phyloP scores from a whole-genome alignment of 106 monocot genomes.

The Gastrodia elata region DNA sequence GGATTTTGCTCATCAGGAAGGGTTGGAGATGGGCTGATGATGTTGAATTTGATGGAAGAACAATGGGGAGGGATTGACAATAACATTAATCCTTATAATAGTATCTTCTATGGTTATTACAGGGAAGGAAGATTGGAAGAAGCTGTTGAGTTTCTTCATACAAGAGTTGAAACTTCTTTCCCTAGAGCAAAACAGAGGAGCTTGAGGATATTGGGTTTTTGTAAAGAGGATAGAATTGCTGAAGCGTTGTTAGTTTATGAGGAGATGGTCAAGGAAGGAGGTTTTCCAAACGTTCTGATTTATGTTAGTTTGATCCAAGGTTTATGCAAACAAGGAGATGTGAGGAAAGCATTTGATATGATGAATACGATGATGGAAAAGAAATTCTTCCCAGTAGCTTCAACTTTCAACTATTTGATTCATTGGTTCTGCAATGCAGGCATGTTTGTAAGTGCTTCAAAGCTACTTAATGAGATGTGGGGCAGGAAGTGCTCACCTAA shows the following conservation, averaged over 20 bases:
- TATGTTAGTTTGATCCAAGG: conserved; percentile 33
- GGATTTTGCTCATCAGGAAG: conserved; percentile 50
- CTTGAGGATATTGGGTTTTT: conserved; percentile 30
- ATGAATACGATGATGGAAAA: conserved; percentile 60
- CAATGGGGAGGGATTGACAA: conserved; percentile 11
- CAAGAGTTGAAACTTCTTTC: conserved; percentile 38
- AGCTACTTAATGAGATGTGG: conserved; percentile 57
- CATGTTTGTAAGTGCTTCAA: conserved; percentile 23
- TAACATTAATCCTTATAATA: conserved; percentile 58
- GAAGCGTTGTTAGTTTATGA: conserved; percentile 48
- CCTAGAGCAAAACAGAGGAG: conserved; percentile 42
- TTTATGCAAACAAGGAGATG: conserved; percentile 17
- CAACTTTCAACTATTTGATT: conserved; percentile 51
- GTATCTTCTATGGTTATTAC: conserved; percentile 61
- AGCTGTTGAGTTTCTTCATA: conserved; percentile 35
- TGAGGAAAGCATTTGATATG: conserved; percentile 41
- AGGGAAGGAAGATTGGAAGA: conserved; percentile 38
- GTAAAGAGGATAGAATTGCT: conserved; percentile 20
- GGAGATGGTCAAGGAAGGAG: conserved; percentile 45
- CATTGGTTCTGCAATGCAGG: conserved; percentile 40
- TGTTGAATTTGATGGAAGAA: conserved; percentile 55
- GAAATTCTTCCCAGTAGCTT: conserved; percentile 26
- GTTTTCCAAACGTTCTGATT: conserved; percentile 31
- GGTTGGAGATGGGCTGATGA: conserved; percentile 49
- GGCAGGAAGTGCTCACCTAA: conserved; percentile 36